These are phyloP conservation scores for Rhizophlyctis rosea DNA, from an alignment of 192 early-diverging fungal species.

Conservation along the genomic window DNA sequence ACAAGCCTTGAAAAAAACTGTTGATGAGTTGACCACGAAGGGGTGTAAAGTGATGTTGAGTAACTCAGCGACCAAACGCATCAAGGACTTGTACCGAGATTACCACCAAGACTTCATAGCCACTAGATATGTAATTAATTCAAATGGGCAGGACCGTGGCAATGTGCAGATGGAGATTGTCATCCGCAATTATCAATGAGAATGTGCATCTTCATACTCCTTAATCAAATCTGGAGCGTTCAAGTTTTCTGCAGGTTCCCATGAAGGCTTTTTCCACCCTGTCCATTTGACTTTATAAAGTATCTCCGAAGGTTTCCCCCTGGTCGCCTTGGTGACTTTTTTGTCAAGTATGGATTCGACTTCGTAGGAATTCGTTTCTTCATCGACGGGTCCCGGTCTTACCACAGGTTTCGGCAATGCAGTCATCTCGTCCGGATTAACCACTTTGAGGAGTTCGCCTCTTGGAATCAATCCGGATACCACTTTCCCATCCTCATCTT, in stretches of 20 bases:
- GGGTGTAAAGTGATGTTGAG: too few relatives aligned
- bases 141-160: too few relatives aligned
- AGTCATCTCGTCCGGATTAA: not conserved
- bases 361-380: not conserved
- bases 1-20: too few relatives aligned
- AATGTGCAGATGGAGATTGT: not conserved
- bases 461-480: not conserved
- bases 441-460: not conserved
- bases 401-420: not conserved
- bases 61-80: too few relatives aligned
- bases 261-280: not conserved
- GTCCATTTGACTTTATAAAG: not conserved
- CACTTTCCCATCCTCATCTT: not conserved
- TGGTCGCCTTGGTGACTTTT: not conserved
- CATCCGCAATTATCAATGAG: not conserved
- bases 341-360: not conserved
- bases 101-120: too few relatives aligned
- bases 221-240: not conserved
- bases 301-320: not conserved
- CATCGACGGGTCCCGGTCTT: not conserved
- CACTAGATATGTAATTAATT: too few relatives aligned
- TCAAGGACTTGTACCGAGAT: too few relatives aligned
- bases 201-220: not conserved
- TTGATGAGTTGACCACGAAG: too few relatives aligned
- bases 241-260: not conserved